Evolutionary conservation across 2,329 filamentous ascomycete species (phyloP), one percentile per base, ranked within the genome.

Genomic region (Penicillium sp.): DNA sequence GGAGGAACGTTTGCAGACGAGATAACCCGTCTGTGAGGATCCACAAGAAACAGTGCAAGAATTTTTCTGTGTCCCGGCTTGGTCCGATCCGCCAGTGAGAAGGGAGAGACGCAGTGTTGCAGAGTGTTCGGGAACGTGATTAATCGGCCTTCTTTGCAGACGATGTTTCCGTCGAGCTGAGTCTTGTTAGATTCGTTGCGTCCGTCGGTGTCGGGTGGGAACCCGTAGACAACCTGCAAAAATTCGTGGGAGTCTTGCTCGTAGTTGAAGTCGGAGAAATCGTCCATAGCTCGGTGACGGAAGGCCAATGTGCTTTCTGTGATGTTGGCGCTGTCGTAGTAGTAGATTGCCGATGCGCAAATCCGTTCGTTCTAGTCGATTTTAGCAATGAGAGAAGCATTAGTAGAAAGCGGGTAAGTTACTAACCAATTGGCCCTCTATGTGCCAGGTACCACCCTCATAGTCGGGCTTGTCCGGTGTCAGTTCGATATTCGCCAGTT

Each of bases 261-360:
- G 26, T 63, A 48, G 52, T 8, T 3, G 10, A 59, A 1, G 0
- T 54, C 78, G 72, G 39, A 68, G 54, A 62, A 76, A 73, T 14
- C 11, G 16, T 31, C 49, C 6, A 46, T 33, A 44, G 33, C 65
- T 0, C 60, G 55, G 8, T 80, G 80, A 3, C 78, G 80, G 63
- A 88, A 86, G 0, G 72, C 70, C 0, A 88, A 75, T 3, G 67
- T 69, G 58, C 75, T 82, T 1, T 82, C 73, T 0, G 83, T 85
- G 54, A 88, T 81, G 68, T 90, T 90, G 0, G 87, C 78, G 53
- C 72, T 75, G 61, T 87, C 83, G 62, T 86, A 86, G 70, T 89
- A 89, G 74, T 87, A 89, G 3, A 90, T 74, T 0, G 86, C 83
- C 0, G 85, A 86, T 0, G 85, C 85, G 57, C 80, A 81, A 27